phyloP scores from a whole-genome alignment of 2,329 filamentous ascomycete genomes.

The Diaporthe humulicola region DNA sequence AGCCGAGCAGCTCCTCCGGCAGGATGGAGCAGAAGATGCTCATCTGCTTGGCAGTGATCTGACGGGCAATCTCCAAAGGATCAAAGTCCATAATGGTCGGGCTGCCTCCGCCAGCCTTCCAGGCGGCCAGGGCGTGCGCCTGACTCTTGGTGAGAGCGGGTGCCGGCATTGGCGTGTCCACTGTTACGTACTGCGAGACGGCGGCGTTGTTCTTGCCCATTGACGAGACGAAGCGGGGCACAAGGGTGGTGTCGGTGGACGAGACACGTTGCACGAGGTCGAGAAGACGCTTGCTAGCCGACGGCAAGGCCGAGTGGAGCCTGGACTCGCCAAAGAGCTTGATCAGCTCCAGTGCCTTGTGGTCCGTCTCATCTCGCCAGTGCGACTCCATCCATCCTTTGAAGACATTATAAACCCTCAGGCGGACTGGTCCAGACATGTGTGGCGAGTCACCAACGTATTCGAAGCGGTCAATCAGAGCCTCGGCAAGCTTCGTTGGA shows the following conservation, averaged over 20 bases:
- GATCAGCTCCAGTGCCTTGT: slow-evolving; percentile 81
- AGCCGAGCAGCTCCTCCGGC: slow-evolving; percentile 90
- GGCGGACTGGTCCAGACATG: slow-evolving; percentile 82
- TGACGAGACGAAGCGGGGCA: slow-evolving; percentile 85
- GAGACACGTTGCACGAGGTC: slow-evolving; percentile 83
- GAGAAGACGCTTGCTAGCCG: slow-evolving; percentile 82
- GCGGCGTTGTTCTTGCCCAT: slow-evolving; percentile 90
- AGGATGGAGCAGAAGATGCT: slow-evolving; percentile 91
- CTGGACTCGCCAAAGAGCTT: slow-evolving; percentile 83
- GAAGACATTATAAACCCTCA: slow-evolving; percentile 95
- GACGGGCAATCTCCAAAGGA: slow-evolving; percentile 88
- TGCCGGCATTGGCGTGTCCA: slow-evolving; percentile 79
- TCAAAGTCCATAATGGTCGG: slow-evolving; percentile 92
- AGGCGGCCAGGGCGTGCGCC: slow-evolving; percentile 76
- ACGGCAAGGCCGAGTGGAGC: slow-evolving; percentile 77
- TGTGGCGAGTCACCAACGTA: slow-evolving; percentile 85
- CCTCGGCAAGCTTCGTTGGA: slow-evolving; percentile 81
- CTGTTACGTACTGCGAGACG: slow-evolving; percentile 76
- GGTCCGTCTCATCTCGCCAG: slow-evolving; percentile 88
- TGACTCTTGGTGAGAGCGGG: slow-evolving; percentile 83
- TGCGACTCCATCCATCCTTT: slow-evolving; percentile 98
- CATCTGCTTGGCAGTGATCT: slow-evolving; percentile 93
- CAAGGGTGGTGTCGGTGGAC: slow-evolving; percentile 78
- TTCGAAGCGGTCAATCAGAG: slow-evolving; percentile 91
- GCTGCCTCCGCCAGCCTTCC: slow-evolving; percentile 77